phyloP scores from a whole-genome alignment of 257 asterid species.

The Gynochthodes officinalis region DNA sequence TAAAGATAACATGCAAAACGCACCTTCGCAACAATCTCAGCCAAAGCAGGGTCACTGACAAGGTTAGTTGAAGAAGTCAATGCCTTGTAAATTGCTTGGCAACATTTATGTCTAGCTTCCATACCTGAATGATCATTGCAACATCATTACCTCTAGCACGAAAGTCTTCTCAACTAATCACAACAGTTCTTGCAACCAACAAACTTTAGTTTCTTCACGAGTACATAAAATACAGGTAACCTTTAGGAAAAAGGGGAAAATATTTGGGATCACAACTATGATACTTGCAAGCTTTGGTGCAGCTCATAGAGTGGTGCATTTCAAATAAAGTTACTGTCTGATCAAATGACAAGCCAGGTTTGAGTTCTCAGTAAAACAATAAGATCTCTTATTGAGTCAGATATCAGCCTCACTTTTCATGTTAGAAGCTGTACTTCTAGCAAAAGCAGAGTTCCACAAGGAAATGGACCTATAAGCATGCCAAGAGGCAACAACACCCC shows the following conservation, averaged over 20 bases:
- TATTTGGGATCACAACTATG: background rate
- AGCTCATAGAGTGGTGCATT: background rate
- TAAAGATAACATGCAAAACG: background rate
- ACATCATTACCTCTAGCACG: background rate
- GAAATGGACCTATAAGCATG: background rate
- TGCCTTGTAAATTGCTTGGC: slow-evolving; percentile 60
- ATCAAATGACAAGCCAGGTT: background rate
- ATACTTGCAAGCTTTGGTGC: background rate
- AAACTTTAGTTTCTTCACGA: background rate
- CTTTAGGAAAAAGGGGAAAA: background rate
- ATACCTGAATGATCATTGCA: slow-evolving; percentile 57
- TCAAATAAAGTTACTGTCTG: background rate
- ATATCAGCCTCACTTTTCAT: background rate
- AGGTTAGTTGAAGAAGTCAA: slow-evolving; percentile 55
- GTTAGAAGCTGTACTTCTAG: background rate
- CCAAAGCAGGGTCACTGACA: slow-evolving; percentile 49
- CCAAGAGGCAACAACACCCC: background rate
- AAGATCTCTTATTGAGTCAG: background rate
- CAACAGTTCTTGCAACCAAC: background rate
- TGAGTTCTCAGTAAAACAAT: background rate
- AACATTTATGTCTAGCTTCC: slow-evolving; percentile 92
- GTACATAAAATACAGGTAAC: background rate
- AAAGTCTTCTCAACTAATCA: background rate
- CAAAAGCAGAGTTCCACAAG: too few species aligned
- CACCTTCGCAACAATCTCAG: slow-evolving; percentile 64